Evolutionary conservation across 139 green algal species (phyloP), one percentile per base, ranked within the genome.

Genomic region (Volvox africanus): DNA sequence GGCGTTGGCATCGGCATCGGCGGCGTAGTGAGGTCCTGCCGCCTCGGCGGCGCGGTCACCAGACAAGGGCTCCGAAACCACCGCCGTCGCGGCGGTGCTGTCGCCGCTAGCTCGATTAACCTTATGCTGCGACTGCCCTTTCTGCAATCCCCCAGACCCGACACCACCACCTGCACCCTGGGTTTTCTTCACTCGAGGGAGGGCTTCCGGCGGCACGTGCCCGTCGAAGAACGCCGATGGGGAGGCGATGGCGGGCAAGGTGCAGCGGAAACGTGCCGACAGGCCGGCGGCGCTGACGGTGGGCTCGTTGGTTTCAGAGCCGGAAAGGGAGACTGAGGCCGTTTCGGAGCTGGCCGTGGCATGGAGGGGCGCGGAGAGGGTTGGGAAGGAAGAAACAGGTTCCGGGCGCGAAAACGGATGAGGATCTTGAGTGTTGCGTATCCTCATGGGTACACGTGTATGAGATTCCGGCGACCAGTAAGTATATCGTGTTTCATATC

Each of bases 211-310:
- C 2, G 86, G 86, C 1, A 77, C 21, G 75, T 90, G 80, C 0
- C 88, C 88, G 65, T 92, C 88, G 65, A 92, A 88, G n/a, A 92
- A 92, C 36, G 88, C 88, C 1, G 88, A 88, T 19, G 80, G 79
- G 0, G 79, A 88, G 28, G 79, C 71, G 65, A 92, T 87, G 79
- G 88, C 79, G 37, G 88, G 88, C 67, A 92, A 80, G 1, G 88
- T 87, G 67, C 80, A 79, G n/a, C 88, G 78, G 80, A 92, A 92
- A 24, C 61, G 61, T 30, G 80, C 80, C 5, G 88, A 73, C 3
- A 92, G 67, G 79, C 88, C 88, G 19, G 55, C 36, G 35, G 78
- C 30, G 20, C 37, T 37, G 26, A 16, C 24, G 37, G 50, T 9
- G 20, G 73, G 73, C 55, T 62, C 73, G 3, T 36, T 71, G 28